Percentiles rank a stretch among this genome's conserved stretches.
Conservation (phyloP, 306 rosid species). For the Calophaca sinica region DNA sequence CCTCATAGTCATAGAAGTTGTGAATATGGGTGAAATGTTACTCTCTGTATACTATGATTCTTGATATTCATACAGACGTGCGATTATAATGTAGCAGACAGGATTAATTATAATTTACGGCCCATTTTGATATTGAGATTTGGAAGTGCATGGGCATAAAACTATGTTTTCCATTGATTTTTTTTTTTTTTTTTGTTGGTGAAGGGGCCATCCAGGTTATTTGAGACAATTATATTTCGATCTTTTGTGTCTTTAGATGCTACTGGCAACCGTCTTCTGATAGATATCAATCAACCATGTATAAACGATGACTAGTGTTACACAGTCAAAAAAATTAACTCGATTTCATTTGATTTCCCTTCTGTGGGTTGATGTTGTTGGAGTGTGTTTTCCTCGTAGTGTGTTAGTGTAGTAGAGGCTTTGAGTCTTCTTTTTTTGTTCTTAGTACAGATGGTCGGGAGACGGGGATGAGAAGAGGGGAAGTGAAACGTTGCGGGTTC, state of each 20-base stretch:
- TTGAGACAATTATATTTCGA: neutral
- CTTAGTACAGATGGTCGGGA: too few relatives aligned
- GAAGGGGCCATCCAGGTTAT: too few relatives aligned
- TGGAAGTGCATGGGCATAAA: neutral
- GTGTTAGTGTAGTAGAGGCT: too few relatives aligned
- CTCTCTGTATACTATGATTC: constrained; percentile 39
- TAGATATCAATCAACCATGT: too few relatives aligned
- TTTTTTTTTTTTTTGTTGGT: neutral
- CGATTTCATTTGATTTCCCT: too few relatives aligned
- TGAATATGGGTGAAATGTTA: constrained; percentile 43
- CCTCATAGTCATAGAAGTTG: constrained; percentile 43
- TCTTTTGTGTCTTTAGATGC: neutral
- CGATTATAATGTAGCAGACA: constrained; percentile 24
- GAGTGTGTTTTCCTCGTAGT: too few relatives aligned
- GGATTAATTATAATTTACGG: constrained; percentile 28
- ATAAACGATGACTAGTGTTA: too few relatives aligned
- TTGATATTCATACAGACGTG: constrained; percentile 36
- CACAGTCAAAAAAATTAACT: too few relatives aligned
- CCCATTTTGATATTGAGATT: constrained; percentile 39
- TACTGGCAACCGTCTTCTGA: neutral
- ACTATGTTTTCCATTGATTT: neutral
- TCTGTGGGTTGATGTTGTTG: too few relatives aligned
- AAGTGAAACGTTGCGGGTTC: too few relatives aligned
- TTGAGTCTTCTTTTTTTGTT: too few relatives aligned
- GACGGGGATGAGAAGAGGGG: too few relatives aligned